phyloP scores from a whole-genome alignment of 202 grass and related monocot species.

The Setaria viridis region DNA sequence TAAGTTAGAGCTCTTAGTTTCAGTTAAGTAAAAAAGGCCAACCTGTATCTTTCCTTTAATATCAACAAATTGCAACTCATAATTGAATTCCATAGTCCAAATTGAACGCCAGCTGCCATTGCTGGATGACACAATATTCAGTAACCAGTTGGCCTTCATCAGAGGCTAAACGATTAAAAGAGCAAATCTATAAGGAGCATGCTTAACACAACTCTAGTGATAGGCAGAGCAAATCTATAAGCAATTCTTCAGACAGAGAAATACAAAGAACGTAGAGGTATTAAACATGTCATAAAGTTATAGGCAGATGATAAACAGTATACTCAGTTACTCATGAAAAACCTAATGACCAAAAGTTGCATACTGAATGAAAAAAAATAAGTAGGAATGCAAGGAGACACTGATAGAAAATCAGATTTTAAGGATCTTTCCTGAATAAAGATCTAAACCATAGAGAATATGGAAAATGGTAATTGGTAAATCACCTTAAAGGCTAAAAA shows the following conservation, averaged over 20 bases:
- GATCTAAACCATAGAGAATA: neutral
- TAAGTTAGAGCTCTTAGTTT: conserved; percentile 30
- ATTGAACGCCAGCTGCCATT: conserved; percentile 88
- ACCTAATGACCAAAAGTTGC: conserved; percentile 14
- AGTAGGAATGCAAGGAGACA: conserved; percentile 13
- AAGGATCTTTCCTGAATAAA: neutral
- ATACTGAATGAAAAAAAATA: neutral
- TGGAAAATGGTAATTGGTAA: neutral
- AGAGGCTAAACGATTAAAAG: conserved; percentile 54
- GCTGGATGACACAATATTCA: conserved; percentile 65
- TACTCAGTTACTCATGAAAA: conserved; percentile 8
- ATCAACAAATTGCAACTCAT: conserved; percentile 73
- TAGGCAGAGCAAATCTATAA: conserved; percentile 43
- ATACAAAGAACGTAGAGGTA: neutral
- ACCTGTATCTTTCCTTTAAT: conserved; percentile 99
- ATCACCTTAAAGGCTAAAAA: conserved; percentile 18
- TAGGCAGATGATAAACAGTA: conserved; percentile 14
- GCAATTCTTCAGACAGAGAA: conserved; percentile 15
- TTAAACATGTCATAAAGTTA: conserved; percentile 15
- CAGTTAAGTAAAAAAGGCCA: conserved; percentile 42
- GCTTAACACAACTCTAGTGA: conserved; percentile 23
- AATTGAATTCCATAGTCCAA: conserved; percentile 87
- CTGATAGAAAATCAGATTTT: conserved; percentile 26
- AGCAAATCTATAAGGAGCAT: conserved; percentile 45
- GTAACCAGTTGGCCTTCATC: conserved; percentile 33